Base-by-base conservation (phyloP, 495 filamentous ascomycete genomes). In the Tuber aestivum region DNA sequence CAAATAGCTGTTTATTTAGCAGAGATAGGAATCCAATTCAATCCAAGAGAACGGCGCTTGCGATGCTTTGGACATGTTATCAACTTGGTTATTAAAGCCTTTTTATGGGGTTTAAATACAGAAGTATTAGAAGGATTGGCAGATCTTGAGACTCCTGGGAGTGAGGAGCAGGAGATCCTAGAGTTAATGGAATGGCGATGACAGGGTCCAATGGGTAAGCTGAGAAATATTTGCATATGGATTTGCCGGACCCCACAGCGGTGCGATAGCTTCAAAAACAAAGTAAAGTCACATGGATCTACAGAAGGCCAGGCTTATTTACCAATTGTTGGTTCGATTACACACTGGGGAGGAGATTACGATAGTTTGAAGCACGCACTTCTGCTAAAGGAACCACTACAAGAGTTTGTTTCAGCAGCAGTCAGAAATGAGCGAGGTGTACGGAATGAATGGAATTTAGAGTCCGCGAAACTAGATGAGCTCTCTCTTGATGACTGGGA, bases 191-290 rank as follows among this genome's bases (percentile, higher is more conserved):
- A 73, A 21, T 81, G 72, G 78, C 50, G 72, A 40, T 69, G 73
- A 56, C 21, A 61, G 23, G 78, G 75, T 1, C 37, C 72, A 5
- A 41, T 75, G 38, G 75, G 79, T 6, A 81, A 75, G 40, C 56
- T 80, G n/a, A 70, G 77, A 56, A 80, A 81, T 75, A 41, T 75
- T 12, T 42, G 73, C 7, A 44, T 65, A 10, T 78, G 69, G 32
- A 78, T 78, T 35, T 42, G 74, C 7, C 16, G 41, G 35, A 79
- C 35, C 2, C 71, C 74, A n/a, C 65, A 76, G n/a, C 37, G 61
- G 0, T 32, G 56, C 1, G 71, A 79, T 21, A 35, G 65, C 2
- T 79, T 77, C 74, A 71, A 37, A 56, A 35, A 70, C 9, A 71
- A 77, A 12, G 65, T 76, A 9, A 16, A 23, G 8, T 41, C 68